phyloP scores from a whole-genome alignment of 2,329 filamentous ascomycete species.

The Penicillium olsonii region DNA sequence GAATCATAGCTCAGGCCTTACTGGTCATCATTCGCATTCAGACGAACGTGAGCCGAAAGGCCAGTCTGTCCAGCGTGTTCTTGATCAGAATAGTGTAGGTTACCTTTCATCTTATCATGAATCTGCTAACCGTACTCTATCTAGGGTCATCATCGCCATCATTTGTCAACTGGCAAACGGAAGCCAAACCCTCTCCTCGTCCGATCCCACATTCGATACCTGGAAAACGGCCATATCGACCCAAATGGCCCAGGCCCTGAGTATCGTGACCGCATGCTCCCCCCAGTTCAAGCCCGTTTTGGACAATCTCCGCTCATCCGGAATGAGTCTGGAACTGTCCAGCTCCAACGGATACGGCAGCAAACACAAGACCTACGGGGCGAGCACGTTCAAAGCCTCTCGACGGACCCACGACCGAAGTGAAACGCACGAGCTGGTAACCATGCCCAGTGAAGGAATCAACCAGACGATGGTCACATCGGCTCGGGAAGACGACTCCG shows the following conservation, averaged over 20 bases:
- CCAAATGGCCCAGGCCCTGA: slow-evolving; percentile 24
- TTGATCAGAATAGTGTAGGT: slow-evolving; percentile 27
- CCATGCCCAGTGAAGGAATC: slow-evolving; percentile 11
- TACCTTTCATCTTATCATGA: neutral
- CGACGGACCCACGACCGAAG: slow-evolving; percentile 10
- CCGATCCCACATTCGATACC: slow-evolving; percentile 22
- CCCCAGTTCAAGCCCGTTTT: slow-evolving; percentile 36
- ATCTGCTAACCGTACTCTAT: neutral
- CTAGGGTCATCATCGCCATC: slow-evolving; percentile 27
- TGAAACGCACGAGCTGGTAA: slow-evolving; percentile 17
- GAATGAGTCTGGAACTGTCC: slow-evolving; percentile 26
- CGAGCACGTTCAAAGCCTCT: slow-evolving; percentile 10
- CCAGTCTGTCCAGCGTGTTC: slow-evolving; percentile 20
- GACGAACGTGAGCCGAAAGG: slow-evolving; percentile 20
- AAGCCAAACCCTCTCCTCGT: slow-evolving; percentile 5
- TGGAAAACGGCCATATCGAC: slow-evolving; percentile 23
- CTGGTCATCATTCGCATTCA: slow-evolving; percentile 27
- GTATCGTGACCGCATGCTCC: slow-evolving; percentile 32
- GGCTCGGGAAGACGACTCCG: slow-evolving; percentile 21
- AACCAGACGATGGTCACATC: slow-evolving; percentile 17
- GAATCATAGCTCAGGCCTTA: slow-evolving; percentile 26
- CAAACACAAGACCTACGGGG: slow-evolving; percentile 17
- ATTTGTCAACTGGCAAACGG: slow-evolving; percentile 25
- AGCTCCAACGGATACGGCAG: slow-evolving; percentile 14
- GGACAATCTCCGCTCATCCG: slow-evolving; percentile 31